These are phyloP conservation scores for Hyphopichia khmerensis DNA, from an alignment of 1,139 yeast species.

Conservation along the genomic window DNA sequence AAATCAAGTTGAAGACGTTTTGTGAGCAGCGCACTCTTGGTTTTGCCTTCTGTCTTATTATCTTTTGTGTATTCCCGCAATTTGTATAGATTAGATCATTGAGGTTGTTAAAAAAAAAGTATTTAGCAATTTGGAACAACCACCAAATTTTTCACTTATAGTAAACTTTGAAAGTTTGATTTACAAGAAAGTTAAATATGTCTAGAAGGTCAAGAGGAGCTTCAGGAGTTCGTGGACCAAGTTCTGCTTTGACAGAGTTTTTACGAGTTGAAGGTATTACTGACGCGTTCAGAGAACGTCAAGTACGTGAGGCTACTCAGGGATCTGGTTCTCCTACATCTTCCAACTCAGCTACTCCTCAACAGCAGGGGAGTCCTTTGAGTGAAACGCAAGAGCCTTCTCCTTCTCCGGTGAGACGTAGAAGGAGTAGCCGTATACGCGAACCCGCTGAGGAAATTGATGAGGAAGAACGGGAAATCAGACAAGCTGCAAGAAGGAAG, in stretches of 20 bases:
- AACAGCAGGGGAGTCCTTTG: neutral
- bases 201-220: constrained; percentile 22
- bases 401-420: neutral
- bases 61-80: neutral
- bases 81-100: neutral
- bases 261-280: constrained; percentile 84
- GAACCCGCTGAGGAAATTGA: constrained; percentile 6
- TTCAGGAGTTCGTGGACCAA: constrained; percentile 67
- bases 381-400: neutral
- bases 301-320: constrained; percentile 21
- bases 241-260: constrained; percentile 76
- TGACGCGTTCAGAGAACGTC: constrained; percentile 68
- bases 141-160: too few relatives aligned
- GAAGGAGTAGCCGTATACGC: neutral
- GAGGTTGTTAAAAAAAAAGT: neutral
- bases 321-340: neutral
- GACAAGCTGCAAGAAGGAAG: constrained; percentile 42
- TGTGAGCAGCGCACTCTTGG: neutral
- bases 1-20: neutral
- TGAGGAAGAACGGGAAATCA: constrained; percentile 33
- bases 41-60: neutral
- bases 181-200: too few relatives aligned
- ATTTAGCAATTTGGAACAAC: too few relatives aligned
- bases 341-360: neutral
- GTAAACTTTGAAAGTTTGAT: too few relatives aligned